Evolutionary conservation across 179 eudicot species (phyloP), one percentile per base, ranked within the genome.

Genomic region (Vitellaria paradoxa): DNA sequence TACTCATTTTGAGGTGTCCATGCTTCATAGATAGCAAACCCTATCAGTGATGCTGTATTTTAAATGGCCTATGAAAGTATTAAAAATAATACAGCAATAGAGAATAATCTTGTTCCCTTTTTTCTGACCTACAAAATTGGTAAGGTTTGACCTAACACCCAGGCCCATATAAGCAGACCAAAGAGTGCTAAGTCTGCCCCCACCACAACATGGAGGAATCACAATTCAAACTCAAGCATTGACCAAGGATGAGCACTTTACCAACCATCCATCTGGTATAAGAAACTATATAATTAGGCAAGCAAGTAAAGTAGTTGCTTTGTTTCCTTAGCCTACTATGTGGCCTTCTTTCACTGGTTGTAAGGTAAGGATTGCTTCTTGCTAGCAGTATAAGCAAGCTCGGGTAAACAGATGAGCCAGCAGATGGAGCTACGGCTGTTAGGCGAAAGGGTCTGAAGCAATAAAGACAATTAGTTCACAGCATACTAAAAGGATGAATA

Each of bases 401-500:
- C 2, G 37, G 37, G 37, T 30, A 30, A 30, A 30, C 37, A 30
- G 37, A 30, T 30, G 37, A 30, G 37, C 37, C 37, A 30, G 37
- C 37, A 1, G 37, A 30, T 30, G 37, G 37, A 30, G 37, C 37
- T 30, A 30, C 37, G 37, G 37, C 37, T 30, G 37, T 2, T 30
- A 30, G 37, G 37, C 37, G 2, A 30, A 30, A 30, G 37, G 37
- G 37, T 1, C 37, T 30, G 37, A 50, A 45, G n/a, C 7, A 63
- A 10, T 17, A 10, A 30, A 30, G 37, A 30, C 37, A 50, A 37
- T 12, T 13, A 53, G 24, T 15, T 18, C 37, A 68, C 37, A 57
- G 53, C n/a, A 76, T 65, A 50, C 52, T 24, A 65, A 73, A 42
- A 50, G 23, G 10, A 71, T 53, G 45, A 50, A 50, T 12, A 88